Conservation (phyloP, 306 rosid genomes). For the Fagus sylvatica region DNA sequence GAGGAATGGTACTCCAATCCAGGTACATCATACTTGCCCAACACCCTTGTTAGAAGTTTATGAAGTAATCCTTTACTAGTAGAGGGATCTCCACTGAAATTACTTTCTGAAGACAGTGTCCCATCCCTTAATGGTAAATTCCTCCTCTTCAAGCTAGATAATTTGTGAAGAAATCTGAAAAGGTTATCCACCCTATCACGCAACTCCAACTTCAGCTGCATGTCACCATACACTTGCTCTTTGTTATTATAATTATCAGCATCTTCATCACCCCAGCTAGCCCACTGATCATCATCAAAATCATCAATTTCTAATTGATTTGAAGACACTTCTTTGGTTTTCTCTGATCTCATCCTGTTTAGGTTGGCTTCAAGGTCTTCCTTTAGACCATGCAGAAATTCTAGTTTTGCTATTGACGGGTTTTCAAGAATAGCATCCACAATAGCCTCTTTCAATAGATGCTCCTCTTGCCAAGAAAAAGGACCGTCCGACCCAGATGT, state of each 20-base stretch:
- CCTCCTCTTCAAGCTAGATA: slow-evolving; percentile 61
- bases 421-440: slow-evolving; percentile 85
- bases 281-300: slow-evolving; percentile 91
- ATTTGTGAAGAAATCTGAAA: slow-evolving; percentile 83
- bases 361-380: slow-evolving; percentile 75
- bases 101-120: slow-evolving; percentile 47
- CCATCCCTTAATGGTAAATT: slow-evolving; percentile 65
- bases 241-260: slow-evolving; percentile 44
- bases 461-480: slow-evolving; percentile 98
- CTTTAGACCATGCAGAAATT: slow-evolving; percentile 77
- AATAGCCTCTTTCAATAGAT: slow-evolving; percentile 74
- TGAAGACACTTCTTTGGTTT: slow-evolving; percentile 39
- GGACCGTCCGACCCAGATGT: slow-evolving; percentile 88
- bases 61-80: slow-evolving; percentile 70
- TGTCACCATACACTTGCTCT: slow-evolving; percentile 57
- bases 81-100: slow-evolving; percentile 54
- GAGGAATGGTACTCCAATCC: slow-evolving; percentile 92
- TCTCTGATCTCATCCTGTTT: slow-evolving; percentile 53
- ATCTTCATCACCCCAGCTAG: slow-evolving; percentile 93
- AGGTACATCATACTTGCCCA: slow-evolving; percentile 66
- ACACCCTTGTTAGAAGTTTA: slow-evolving; percentile 64
- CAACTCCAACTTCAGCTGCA: slow-evolving; percentile 93
- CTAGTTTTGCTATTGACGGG: slow-evolving; percentile 63
- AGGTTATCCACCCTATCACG: slow-evolving; percentile 85
- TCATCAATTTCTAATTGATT: slow-evolving; percentile 55